Conservation (phyloP, 2,329 filamentous ascomycete species). For the Didymella arachidicola region DNA sequence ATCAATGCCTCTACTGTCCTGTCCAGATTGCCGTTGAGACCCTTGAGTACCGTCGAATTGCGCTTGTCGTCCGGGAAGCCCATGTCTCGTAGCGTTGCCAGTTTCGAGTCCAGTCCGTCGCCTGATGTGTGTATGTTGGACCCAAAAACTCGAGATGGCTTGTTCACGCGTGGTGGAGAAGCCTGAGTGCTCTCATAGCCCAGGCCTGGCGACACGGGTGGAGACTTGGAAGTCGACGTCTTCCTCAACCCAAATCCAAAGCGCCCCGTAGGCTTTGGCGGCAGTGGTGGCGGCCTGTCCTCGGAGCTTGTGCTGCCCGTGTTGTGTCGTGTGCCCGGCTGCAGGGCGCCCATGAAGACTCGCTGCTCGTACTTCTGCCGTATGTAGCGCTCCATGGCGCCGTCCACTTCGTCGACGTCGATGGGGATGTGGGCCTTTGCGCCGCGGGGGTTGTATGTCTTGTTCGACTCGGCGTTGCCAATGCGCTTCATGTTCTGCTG, state of each 20-base stretch:
- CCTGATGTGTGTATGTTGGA: constrained; percentile 65
- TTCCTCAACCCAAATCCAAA: constrained; percentile 72
- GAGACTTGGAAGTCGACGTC: constrained; percentile 71
- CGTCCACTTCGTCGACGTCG: constrained; percentile 90
- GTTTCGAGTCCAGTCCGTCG: constrained; percentile 75
- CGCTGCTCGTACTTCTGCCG: constrained; percentile 87
- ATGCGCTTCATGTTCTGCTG: constrained; percentile 89
- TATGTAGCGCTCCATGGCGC: constrained; percentile 94
- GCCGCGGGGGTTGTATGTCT: constrained; percentile 86
- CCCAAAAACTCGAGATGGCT: constrained; percentile 72
- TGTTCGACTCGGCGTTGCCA: constrained; percentile 86
- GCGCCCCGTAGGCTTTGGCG: constrained; percentile 66
- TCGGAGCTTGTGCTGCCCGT: constrained; percentile 65
- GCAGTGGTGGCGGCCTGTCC: constrained; percentile 64
- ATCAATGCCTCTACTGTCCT: constrained; percentile 85
- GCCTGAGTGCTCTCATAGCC: constrained; percentile 41
- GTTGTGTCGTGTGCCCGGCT: constrained; percentile 59
- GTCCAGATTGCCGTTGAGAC: constrained; percentile 84
- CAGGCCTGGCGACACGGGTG: constrained; percentile 45
- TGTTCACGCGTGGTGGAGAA: constrained; percentile 61
- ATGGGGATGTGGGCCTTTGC: constrained; percentile 83
- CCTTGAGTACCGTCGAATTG: constrained; percentile 82
- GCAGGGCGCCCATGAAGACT: constrained; percentile 54
- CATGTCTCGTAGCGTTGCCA: constrained; percentile 83
- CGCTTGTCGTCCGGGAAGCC: constrained; percentile 85